phyloP scores from a whole-genome alignment of 75 land plant genomes.

The Cunninghamia lanceolata region DNA sequence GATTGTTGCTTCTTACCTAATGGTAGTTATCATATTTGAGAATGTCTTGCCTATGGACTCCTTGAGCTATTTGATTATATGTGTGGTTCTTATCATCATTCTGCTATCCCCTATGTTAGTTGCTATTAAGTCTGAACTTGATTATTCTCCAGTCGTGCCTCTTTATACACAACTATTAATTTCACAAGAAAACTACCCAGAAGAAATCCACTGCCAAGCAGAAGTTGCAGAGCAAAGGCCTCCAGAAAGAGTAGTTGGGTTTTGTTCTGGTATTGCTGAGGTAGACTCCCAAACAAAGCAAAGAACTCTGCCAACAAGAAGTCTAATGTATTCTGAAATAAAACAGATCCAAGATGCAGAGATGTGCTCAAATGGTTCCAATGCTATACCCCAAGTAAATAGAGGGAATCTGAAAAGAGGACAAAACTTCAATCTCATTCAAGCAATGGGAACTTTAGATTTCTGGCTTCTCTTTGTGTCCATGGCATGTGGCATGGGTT shows the following conservation, averaged over 20 bases:
- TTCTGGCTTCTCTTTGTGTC: conserved; percentile 84
- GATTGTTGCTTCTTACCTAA: conserved; percentile 65
- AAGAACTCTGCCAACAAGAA: not conserved
- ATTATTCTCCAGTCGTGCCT: not conserved
- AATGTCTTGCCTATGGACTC: conserved; percentile 28
- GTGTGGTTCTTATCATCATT: conserved; percentile 38
- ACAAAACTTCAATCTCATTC: conserved; percentile 41
- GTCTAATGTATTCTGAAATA: not conserved
- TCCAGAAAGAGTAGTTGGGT: not conserved
- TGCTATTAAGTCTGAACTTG: conserved; percentile 30
- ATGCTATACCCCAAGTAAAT: not conserved
- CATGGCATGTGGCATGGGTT: conserved; percentile 93
- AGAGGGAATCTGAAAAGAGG: conserved; percentile 16
- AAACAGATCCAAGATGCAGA: conserved; percentile 5
- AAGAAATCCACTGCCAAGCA: not conserved
- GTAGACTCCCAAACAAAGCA: not conserved
- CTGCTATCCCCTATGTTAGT: conserved; percentile 47
- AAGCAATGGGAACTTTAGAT: conserved; percentile 57
- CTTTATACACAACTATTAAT: not conserved
- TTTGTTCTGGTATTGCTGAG: not conserved
- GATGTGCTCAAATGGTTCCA: not conserved
- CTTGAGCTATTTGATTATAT: conserved; percentile 17
- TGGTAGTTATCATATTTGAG: conserved; percentile 58
- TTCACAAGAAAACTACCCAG: not conserved
- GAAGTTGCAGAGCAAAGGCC: not conserved